Conservation (phyloP, 2,329 filamentous ascomycete species). For the Fusarium irregulare region DNA sequence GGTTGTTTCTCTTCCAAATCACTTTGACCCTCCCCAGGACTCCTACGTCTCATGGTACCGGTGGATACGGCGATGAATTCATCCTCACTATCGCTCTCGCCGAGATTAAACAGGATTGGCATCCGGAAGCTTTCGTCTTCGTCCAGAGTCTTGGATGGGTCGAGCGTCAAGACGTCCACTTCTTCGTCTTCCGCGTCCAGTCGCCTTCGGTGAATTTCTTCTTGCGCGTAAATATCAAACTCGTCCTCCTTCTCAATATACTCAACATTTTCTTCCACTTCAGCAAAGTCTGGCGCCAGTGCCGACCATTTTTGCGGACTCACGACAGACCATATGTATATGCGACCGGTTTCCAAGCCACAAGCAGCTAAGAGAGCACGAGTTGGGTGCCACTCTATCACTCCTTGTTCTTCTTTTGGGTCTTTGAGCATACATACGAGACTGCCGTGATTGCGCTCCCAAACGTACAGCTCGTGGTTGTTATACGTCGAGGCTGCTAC, state of each 20-base stretch:
- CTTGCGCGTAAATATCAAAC: conserved; percentile 95
- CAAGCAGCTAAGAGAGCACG: conserved; percentile 89
- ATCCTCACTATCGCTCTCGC: conserved; percentile 95
- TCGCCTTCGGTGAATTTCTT: conserved; percentile 91
- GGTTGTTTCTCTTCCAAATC: conserved; percentile 59
- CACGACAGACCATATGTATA: conserved; percentile 96
- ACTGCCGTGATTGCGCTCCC: conserved; percentile 94
- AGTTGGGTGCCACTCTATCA: conserved; percentile 96
- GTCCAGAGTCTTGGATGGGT: conserved; percentile 71
- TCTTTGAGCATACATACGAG: conserved; percentile 97
- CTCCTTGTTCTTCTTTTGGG: conserved; percentile 93
- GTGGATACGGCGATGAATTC: conserved; percentile 77
- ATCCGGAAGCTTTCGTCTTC: conserved; percentile 80
- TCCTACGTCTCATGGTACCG: conserved; percentile 89
- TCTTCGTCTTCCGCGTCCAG: conserved; percentile 94
- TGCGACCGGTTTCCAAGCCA: conserved; percentile 89
- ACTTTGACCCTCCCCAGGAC: conserved; percentile 78
- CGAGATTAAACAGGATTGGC: conserved; percentile 92
- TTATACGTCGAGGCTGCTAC: conserved; percentile 97
- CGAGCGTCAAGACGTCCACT: conserved; percentile 86
- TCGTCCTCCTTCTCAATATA: conserved; percentile 97
- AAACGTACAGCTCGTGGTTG: conserved; percentile 98
- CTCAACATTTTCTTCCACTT: conserved; percentile 98
- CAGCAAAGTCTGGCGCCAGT: conserved; percentile 93
- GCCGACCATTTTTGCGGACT: conserved; percentile 98